Evolutionary conservation across 202 grass and related monocot genomes (phyloP).

Genomic region (Carex sylvatica): DNA sequence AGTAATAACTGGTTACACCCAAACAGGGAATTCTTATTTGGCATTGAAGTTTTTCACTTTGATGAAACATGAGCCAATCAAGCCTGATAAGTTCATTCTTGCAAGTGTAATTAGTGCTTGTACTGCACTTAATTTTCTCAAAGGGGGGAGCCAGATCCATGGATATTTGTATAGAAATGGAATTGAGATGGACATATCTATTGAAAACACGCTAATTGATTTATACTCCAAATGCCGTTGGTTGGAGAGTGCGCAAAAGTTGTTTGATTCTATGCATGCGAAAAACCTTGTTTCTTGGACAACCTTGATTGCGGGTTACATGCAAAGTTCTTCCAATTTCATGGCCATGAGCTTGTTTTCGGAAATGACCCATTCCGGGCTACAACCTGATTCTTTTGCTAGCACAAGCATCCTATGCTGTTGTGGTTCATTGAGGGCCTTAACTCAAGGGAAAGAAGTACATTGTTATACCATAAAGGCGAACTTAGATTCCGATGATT

Average conservation of each 20-base stretch:
- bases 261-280: conserved; percentile 52
- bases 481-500: conserved; percentile 40
- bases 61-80: conserved; percentile 39
- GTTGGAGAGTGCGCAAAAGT: conserved; percentile 42
- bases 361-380: conserved; percentile 49
- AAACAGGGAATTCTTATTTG: conserved; percentile 27
- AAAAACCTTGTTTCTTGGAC: conserved; percentile 70
- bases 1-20: conserved; percentile 52
- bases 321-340: conserved; percentile 56
- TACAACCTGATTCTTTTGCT: conserved; percentile 58
- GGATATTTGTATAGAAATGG: conserved; percentile 43
- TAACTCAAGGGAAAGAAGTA: conserved; percentile 64
- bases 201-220: conserved; percentile 51
- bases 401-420: conserved; percentile 64
- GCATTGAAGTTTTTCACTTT: conserved; percentile 50
- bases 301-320: conserved; percentile 66
- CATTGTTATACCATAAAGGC: conserved; percentile 60
- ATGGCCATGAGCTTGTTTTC: conserved; percentile 55
- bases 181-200: conserved; percentile 37
- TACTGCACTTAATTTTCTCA: conserved; percentile 40
- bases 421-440: conserved; percentile 47
- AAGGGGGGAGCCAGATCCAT: conserved; percentile 66
- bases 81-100: conserved; percentile 54
- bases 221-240: conserved; percentile 59
- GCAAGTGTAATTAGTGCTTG: conserved; percentile 62